Evolutionary conservation across 2,329 filamentous ascomycete species (phyloP).

Genomic region (Cladosporium sp.): DNA sequence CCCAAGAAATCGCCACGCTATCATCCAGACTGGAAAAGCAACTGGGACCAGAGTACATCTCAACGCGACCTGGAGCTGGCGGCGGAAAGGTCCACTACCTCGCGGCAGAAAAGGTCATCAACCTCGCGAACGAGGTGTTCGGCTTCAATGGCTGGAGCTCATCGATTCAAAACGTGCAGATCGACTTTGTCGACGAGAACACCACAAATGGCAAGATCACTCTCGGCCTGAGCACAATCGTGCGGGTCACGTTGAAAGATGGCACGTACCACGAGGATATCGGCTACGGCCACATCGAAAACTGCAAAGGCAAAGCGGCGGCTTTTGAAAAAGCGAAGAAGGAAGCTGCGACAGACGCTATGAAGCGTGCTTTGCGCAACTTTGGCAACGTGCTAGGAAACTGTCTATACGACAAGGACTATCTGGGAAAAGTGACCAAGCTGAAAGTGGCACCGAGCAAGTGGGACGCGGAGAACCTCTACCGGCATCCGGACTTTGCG

Average conservation of each 20-base stretch:
- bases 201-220: constrained; percentile 75
- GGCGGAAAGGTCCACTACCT: constrained; percentile 90
- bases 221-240: constrained; percentile 83
- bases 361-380: constrained; percentile 85
- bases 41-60: constrained; percentile 94
- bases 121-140: constrained; percentile 91
- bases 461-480: constrained; percentile 76
- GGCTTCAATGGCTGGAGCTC: constrained; percentile 98
- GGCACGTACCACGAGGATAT: constrained; percentile 98
- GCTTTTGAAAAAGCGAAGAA: constrained; percentile 99
- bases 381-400: constrained; percentile 98
- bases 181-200: constrained; percentile 92
- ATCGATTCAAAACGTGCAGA: constrained; percentile 88
- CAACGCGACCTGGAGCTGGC: constrained; percentile 76
- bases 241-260: constrained; percentile 85
- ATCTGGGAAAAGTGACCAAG: constrained; percentile 84
- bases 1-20: constrained; percentile 84
- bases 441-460: constrained; percentile 76
- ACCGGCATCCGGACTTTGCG: constrained; percentile 75
- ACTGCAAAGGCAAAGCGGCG: constrained; percentile 89
- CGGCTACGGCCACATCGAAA: constrained; percentile 95
- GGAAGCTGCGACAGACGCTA: constrained; percentile 89
- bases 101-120: constrained; percentile 94
- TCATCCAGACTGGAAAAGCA: constrained; percentile 87
- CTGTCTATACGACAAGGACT: constrained; percentile 96